Base-by-base conservation (phyloP, 1,284 basidiomycete species). In the Mycena sp. region DNA sequence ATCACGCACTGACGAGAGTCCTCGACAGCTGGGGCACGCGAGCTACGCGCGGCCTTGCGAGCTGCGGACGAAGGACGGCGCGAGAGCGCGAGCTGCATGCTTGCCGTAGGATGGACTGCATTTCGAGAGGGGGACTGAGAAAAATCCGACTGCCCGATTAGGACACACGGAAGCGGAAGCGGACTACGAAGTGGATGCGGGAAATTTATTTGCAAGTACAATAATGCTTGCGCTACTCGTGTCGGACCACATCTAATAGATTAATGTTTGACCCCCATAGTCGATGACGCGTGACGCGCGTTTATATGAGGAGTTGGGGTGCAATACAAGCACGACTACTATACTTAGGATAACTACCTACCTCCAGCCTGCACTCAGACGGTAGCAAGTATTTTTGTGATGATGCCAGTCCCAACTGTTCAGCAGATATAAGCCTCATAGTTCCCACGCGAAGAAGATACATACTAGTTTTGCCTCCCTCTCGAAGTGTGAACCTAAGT, bases 401-500 rank as follows among this genome's bases (percentile, higher is more conserved):
- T 88, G 71, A 97, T 89, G 74, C 95, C 95, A 67, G 95, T 97
- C 61, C 94, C 95, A 73, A 98, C 92, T 93, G 56, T 3, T 25
- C 30, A 58, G 65, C 23, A 62, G 65, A 43, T 51, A 28, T 48
- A 50, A 60, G 50, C 57, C 50, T 21, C n/a, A 32, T 11, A 60
- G 10, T 14, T 53, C 14, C 26, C 45, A 4, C 10, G 45, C 3
- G 6, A n/a, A 23, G 14, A 29, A 26, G 52, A 25, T 25, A 83
- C 90, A 80, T 77, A 92, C 91, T 84, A 38, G 97, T 99, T 83
- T 90, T 95, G 73, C 95, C 95, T 72, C 96, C 96, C 80, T 99
- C 98, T 74, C 98, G 93, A 64, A 99, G 89, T 25, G 98, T 99
- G 84, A 99, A 99, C 60, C 89, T 90, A 37, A 37, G 32, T 29